Evolutionary conservation across 352 stramenopile species (phyloP).

Genomic region (Halophytophthora batemanensis): DNA sequence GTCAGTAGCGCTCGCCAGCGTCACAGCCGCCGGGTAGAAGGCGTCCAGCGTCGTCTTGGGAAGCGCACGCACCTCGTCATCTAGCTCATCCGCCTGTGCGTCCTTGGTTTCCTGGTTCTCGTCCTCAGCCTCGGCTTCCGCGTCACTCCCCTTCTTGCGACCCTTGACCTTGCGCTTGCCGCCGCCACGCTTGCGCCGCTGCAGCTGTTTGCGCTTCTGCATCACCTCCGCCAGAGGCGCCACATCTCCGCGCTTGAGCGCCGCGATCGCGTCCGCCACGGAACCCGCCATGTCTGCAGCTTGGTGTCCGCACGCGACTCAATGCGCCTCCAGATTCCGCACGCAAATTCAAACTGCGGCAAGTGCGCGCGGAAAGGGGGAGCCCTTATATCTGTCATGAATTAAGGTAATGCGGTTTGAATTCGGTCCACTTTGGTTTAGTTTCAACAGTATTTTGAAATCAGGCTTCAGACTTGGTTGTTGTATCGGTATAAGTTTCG

Average conservation of each 20-base stretch:
- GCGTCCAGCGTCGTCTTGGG: slow-evolving; percentile 36
- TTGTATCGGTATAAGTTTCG: too few species aligned
- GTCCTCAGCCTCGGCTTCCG: slow-evolving; percentile 6
- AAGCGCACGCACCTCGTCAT: slow-evolving; percentile 59
- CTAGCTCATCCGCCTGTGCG: slow-evolving; percentile 18
- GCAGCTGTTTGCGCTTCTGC: slow-evolving; percentile 28
- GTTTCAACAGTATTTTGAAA: too few species aligned
- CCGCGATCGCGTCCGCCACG: slow-evolving; percentile 38
- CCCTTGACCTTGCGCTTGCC: slow-evolving; percentile 23
- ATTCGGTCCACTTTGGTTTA: too few species aligned
- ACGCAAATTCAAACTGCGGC: slow-evolving; percentile 21
- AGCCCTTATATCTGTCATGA: too few species aligned
- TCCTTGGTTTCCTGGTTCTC: slow-evolving; percentile 4
- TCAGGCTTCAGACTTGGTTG: too few species aligned
- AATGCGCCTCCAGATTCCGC: slow-evolving; percentile 3
- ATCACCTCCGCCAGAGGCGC: slow-evolving; percentile 31
- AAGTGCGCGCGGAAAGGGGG: slow-evolving; percentile 1
- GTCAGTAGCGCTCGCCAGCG: slow-evolving; percentile 25
- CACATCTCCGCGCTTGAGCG: slow-evolving; percentile 36
- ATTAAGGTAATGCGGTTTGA: too few species aligned
- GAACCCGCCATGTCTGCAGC: slow-evolving; percentile 10
- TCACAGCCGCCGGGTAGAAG: slow-evolving; percentile 48
- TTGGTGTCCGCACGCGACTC: neutral
- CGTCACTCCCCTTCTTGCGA: slow-evolving; percentile 23
- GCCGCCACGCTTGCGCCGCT: slow-evolving; percentile 13